These are phyloP conservation scores for Harrya chromipes DNA, from an alignment of 768 basidiomycete genomes.

Conservation along the genomic window DNA sequence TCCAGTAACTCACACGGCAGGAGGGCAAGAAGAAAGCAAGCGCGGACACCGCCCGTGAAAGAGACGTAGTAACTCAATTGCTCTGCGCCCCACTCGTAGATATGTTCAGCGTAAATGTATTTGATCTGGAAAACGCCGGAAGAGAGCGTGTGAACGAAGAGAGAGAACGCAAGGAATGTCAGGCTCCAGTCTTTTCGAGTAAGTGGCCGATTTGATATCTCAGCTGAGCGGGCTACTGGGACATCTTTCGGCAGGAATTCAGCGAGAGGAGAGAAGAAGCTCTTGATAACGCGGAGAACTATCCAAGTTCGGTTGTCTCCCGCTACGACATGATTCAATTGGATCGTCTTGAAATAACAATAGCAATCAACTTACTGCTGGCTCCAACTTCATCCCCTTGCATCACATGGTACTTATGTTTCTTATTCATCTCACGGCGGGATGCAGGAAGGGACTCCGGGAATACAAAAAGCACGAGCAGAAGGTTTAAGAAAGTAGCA, in stretches of 20 bases:
- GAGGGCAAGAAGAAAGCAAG: constrained; percentile 61
- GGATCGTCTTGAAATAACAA: background rate
- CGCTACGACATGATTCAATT: background rate
- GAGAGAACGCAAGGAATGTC: constrained; percentile 58
- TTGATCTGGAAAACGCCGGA: constrained; percentile 73
- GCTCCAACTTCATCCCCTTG: constrained; percentile 7
- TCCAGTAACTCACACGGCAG: constrained; percentile 54
- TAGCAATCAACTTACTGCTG: constrained; percentile 9
- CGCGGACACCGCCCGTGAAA: constrained; percentile 60
- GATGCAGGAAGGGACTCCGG: constrained; percentile 50
- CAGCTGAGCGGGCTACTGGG: constrained; percentile 39
- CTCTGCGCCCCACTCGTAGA: constrained; percentile 65
- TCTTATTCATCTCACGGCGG: constrained; percentile 24
- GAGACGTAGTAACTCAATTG: constrained; percentile 78
- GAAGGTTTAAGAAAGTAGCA: constrained; percentile 45
- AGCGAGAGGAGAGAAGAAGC: constrained; percentile 60
- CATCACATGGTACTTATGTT: constrained; percentile 27
- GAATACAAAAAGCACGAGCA: constrained; percentile 59
- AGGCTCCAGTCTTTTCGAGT: constrained; percentile 69
- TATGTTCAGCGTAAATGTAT: constrained; percentile 74
- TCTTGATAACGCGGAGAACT: constrained; percentile 31
- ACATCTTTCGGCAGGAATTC: constrained; percentile 63
- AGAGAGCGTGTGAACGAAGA: constrained; percentile 65
- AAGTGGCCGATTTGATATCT: constrained; percentile 61
- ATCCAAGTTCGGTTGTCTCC: constrained; percentile 8